These are phyloP conservation scores for Pichia sp. DNA, from an alignment of 1,139 yeast genomes.

Conservation along the genomic window DNA sequence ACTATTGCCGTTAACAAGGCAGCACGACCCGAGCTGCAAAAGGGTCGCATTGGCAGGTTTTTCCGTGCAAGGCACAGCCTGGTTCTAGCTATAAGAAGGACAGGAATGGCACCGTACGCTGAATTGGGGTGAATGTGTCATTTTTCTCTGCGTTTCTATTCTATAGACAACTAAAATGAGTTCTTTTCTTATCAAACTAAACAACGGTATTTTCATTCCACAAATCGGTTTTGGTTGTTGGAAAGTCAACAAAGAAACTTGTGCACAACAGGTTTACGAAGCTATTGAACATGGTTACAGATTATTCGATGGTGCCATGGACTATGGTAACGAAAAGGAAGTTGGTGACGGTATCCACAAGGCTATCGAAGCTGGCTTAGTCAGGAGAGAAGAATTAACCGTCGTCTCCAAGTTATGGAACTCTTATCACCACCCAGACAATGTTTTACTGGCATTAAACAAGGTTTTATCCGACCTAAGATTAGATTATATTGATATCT, in stretches of 20 bases:
- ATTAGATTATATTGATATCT: constrained; percentile 65
- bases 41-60: too few species aligned
- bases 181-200: constrained; percentile 12
- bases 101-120: too few species aligned
- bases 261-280: constrained; percentile 27
- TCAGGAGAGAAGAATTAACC: constrained; percentile 63
- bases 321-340: constrained; percentile 70
- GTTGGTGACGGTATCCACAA: constrained; percentile 61
- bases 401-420: constrained; percentile 82
- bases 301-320: constrained; percentile 70
- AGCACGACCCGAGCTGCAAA: too few species aligned
- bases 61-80: too few species aligned
- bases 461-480: constrained; percentile 58
- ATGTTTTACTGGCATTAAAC: constrained; percentile 50
- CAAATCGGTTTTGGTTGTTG: constrained; percentile 28
- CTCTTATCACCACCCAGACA: constrained; percentile 60
- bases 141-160: too few species aligned
- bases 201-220: constrained; percentile 27
- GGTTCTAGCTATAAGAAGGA: too few species aligned
- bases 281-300: constrained; percentile 50
- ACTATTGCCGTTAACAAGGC: too few species aligned
- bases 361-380: constrained; percentile 63
- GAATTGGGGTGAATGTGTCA: too few species aligned
- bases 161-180: too few species aligned
- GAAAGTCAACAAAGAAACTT: constrained; percentile 50